phyloP scores from a whole-genome alignment of 371 early-diverging fungal species.

The Apophysomyces ossiformis region DNA sequence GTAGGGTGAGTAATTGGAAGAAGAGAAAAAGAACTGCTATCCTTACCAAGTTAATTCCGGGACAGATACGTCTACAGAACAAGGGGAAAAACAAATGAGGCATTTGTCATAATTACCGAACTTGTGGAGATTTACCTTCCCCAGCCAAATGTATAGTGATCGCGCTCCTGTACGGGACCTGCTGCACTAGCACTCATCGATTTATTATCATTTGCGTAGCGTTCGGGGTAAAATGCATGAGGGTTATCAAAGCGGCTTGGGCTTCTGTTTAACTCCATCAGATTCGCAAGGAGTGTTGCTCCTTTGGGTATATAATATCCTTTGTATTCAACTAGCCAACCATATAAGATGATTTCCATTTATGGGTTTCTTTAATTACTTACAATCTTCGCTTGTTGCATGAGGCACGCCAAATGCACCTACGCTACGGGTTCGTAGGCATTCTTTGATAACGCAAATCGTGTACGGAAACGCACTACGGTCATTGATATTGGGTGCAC shows the following conservation, averaged over 20 bases:
- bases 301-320: conserved; percentile 22
- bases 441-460: conserved; percentile 34
- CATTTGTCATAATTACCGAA: background rate
- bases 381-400: conserved; percentile 34
- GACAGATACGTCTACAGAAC: conserved; percentile 3
- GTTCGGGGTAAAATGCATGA: conserved; percentile 23
- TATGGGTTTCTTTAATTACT: background rate
- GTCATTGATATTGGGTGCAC: conserved; percentile 28
- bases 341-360: background rate
- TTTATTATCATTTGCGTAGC: conserved; percentile 19
- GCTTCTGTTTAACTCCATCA: conserved; percentile 15
- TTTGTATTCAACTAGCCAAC: conserved; percentile 14
- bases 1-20: background rate
- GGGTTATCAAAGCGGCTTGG: conserved; percentile 15
- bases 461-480: conserved; percentile 22
- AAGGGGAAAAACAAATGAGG: background rate
- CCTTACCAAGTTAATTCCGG: background rate
- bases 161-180: conserved; percentile 20
- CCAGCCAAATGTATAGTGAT: conserved; percentile 27
- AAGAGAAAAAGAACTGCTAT: background rate
- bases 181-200: conserved; percentile 21
- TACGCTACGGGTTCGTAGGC: conserved; percentile 28
- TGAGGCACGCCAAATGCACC: conserved; percentile 36
- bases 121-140: background rate
- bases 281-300: conserved; percentile 10